phyloP scores from a whole-genome alignment of 148 eudicot genomes.

The Euryodendron excelsum region DNA sequence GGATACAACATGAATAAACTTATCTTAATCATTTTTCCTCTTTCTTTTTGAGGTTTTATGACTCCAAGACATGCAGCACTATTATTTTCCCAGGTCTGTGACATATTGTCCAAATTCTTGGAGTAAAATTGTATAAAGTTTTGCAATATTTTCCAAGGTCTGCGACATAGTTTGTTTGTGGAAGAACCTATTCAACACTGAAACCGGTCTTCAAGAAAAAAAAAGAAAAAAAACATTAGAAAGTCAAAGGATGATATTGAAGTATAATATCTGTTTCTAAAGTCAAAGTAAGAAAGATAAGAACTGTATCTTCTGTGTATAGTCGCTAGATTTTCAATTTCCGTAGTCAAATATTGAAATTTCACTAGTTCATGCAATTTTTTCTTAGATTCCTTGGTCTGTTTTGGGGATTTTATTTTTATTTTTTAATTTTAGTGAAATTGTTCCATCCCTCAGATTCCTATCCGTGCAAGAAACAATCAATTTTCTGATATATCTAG shows the following conservation, averaged over 20 bases:
- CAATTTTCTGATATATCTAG: neutral
- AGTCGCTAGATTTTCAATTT: neutral
- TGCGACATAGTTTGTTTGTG: neutral
- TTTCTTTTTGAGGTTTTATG: neutral
- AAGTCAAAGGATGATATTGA: neutral
- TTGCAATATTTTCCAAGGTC: neutral
- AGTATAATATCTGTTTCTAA: neutral
- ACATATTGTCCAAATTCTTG: neutral
- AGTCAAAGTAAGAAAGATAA: neutral
- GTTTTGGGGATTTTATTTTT: neutral
- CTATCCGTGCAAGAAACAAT: neutral
- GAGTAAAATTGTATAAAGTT: neutral
- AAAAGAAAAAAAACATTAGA: neutral
- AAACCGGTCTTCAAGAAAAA: neutral
- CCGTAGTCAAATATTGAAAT: neutral
- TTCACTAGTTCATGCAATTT: neutral
- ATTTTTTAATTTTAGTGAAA: neutral
- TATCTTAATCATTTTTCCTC: no score
- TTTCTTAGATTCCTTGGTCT: neutral
- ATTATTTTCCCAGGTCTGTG: neutral
- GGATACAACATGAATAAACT: neutral
- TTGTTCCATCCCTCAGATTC: neutral
- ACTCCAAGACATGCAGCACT: neutral
- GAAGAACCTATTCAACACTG: neutral
- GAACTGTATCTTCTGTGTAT: neutral